Conservation (phyloP, 768 basidiomycete species). For the Pholiota conissans region DNA sequence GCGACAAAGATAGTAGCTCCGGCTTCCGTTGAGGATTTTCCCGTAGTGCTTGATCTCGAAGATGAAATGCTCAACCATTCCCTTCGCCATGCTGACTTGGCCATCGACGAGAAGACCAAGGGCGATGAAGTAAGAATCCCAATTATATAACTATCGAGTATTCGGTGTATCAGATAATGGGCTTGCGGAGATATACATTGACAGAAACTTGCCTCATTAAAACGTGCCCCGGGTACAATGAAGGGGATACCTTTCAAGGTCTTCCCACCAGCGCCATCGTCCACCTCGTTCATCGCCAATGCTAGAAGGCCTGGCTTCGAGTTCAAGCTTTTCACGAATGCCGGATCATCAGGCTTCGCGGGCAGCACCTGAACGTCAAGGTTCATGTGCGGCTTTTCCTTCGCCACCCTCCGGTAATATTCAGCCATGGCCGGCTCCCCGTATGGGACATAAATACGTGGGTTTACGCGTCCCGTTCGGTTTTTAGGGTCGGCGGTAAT, state of each 20-base stretch:
- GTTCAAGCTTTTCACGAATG: slow-evolving; percentile 90
- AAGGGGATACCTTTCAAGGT: slow-evolving; percentile 94
- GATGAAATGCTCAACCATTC: slow-evolving; percentile 98
- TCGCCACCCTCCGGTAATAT: slow-evolving; percentile 90
- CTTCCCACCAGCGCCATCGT: slow-evolving; percentile 75
- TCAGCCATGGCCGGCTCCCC: slow-evolving; percentile 93
- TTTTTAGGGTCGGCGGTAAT: slow-evolving; percentile 99
- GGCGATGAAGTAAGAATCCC: slow-evolving; percentile 94
- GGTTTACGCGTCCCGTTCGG: slow-evolving; percentile 84
- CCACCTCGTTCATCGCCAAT: slow-evolving; percentile 91
- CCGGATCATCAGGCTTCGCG: slow-evolving; percentile 80
- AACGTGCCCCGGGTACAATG: slow-evolving; percentile 93
- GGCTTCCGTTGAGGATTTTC: slow-evolving; percentile 95
- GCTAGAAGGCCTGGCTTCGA: slow-evolving; percentile 93
- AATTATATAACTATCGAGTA: slow-evolving; percentile 75
- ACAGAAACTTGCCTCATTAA: slow-evolving; percentile 72
- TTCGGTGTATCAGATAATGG: slow-evolving; percentile 5
- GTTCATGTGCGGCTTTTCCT: slow-evolving; percentile 90
- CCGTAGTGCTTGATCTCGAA: slow-evolving; percentile 99
- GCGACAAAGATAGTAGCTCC: slow-evolving; percentile 92
- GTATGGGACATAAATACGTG: slow-evolving; percentile 93
- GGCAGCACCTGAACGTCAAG: slow-evolving; percentile 93
- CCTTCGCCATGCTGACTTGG: slow-evolving; percentile 90
- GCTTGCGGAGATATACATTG: neutral
- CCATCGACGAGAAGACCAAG: slow-evolving; percentile 95